Percentiles rank a stretch among this genome's conserved stretches.
phyloP scores from a whole-genome alignment of 169 alveolate genomes.

The Plasmodium yoelii region DNA sequence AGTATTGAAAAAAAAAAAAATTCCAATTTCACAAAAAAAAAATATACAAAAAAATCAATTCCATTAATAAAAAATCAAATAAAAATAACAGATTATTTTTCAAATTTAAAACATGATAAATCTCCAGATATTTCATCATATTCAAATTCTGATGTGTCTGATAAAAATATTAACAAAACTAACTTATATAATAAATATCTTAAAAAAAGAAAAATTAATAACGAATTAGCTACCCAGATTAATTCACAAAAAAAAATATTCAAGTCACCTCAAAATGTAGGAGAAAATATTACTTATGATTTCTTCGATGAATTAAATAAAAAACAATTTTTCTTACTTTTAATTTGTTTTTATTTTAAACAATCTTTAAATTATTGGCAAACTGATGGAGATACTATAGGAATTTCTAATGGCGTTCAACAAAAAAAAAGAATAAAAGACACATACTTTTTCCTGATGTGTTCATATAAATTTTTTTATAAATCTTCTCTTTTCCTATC shows the following conservation, averaged over 20 bases:
- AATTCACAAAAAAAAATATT: neutral
- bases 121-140: slow-evolving; percentile 9
- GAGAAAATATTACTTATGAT: neutral
- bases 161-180: neutral
- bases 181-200: neutral
- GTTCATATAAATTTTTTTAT: slow-evolving; percentile 72
- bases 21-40: slow-evolving; percentile 8
- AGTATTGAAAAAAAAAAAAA: slow-evolving; percentile 14
- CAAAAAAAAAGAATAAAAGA: slow-evolving; percentile 70
- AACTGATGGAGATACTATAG: slow-evolving; percentile 55
- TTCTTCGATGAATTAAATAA: slow-evolving; percentile 45
- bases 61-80: slow-evolving; percentile 72
- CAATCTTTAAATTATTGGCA: slow-evolving; percentile 63
- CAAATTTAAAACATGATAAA: slow-evolving; percentile 54
- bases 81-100: slow-evolving; percentile 70
- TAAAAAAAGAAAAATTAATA: slow-evolving; percentile 54
- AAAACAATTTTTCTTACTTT: slow-evolving; percentile 62
- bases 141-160: neutral
- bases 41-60: slow-evolving; percentile 32
- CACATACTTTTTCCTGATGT: slow-evolving; percentile 60
- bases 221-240: slow-evolving; percentile 23
- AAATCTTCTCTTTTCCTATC: slow-evolving; percentile 58
- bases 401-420: slow-evolving; percentile 67
- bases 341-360: slow-evolving; percentile 62
- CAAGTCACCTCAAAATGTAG: slow-evolving; percentile 1